Conservation (phyloP, 257 asterid genomes). For the Solanum paucissectum region DNA sequence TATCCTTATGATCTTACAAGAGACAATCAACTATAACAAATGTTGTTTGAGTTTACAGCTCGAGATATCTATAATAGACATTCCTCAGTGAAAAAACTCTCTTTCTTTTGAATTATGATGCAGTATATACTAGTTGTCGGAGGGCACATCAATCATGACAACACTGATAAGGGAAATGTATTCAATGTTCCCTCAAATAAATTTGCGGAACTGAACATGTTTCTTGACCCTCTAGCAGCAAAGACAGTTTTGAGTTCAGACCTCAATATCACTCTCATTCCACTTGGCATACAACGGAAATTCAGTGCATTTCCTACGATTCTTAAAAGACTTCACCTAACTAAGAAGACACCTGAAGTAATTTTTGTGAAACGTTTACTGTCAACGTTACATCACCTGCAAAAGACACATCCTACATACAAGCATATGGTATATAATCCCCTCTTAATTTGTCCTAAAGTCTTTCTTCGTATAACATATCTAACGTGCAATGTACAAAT, state of each 20-base stretch:
- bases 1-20: not conserved
- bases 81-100: not conserved
- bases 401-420: constrained; percentile 34
- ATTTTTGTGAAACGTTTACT: constrained; percentile 32
- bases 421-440: constrained; percentile 51
- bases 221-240: constrained; percentile 81
- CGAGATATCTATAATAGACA: not conserved
- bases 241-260: constrained; percentile 38
- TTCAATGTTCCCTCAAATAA: constrained; percentile 44
- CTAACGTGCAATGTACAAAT: not conserved
- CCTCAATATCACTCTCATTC: constrained; percentile 57
- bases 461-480: not conserved
- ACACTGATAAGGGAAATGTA: constrained; percentile 49
- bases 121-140: constrained; percentile 72
- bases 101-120: not conserved
- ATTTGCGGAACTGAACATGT: constrained; percentile 67
- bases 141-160: constrained; percentile 35
- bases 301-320: constrained; percentile 22
- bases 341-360: constrained; percentile 56
- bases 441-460: not conserved
- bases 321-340: constrained; percentile 12
- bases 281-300: constrained; percentile 45
- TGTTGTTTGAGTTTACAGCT: not conserved
- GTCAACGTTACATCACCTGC: constrained; percentile 37
- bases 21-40: not conserved